phyloP scores from a whole-genome alignment of 2,329 filamentous ascomycete genomes.

The Colletotrichum truncatum region DNA sequence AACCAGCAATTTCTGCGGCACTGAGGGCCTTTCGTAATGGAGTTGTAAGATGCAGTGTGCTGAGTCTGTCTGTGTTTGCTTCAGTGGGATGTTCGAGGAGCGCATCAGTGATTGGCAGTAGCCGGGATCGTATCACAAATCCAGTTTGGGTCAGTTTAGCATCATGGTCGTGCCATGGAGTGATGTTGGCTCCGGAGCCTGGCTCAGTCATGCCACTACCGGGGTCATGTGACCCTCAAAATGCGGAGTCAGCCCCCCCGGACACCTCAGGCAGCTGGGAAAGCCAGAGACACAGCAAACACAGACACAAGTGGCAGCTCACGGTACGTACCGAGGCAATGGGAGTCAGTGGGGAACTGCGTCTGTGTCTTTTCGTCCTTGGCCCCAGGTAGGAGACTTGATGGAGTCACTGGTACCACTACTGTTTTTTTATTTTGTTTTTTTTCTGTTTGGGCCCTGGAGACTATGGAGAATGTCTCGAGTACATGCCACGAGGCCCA shows the following conservation, averaged over 20 bases:
- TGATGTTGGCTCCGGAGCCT: slow-evolving; percentile 1
- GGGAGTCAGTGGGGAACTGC: not conserved
- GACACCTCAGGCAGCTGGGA: slow-evolving; percentile 8
- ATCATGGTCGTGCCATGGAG: slow-evolving; percentile 10
- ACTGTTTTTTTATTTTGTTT: too few relatives aligned
- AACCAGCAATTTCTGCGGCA: not conserved
- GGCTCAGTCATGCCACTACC: slow-evolving; percentile 9
- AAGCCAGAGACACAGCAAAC: not conserved
- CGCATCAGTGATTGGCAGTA: not conserved
- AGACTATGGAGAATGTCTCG: not conserved
- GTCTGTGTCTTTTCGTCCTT: not conserved
- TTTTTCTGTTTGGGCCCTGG: not conserved
- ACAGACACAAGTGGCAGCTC: too few relatives aligned
- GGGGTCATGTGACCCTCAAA: slow-evolving; percentile 12
- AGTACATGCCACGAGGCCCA: not conserved
- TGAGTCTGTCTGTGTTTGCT: not conserved
- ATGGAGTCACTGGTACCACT: too few relatives aligned
- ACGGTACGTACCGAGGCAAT: not conserved
- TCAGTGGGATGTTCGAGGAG: not conserved
- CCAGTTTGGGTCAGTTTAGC: not conserved
- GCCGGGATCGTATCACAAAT: not conserved
- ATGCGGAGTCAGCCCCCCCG: not conserved
- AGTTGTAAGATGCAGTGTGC: not conserved
- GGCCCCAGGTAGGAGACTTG: not conserved
- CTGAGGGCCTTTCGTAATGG: not conserved